Base-by-base conservation (phyloP, 495 filamentous ascomycete genomes). In the Rostrohypoxylon terebratum region DNA sequence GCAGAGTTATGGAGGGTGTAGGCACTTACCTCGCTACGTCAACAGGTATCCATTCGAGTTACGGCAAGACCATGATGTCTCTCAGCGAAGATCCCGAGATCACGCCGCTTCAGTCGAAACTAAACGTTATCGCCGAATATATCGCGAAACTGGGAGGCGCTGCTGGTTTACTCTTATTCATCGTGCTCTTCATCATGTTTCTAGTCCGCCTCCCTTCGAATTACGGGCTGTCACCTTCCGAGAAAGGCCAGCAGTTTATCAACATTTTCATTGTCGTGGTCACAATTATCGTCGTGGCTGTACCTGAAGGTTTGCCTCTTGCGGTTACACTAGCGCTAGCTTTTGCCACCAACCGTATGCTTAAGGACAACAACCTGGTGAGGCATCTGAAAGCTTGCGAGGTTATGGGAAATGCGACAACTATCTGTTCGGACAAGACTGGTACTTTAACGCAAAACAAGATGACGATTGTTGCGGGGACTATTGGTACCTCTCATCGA, bases 371-470 rank as follows among this genome's bases (percentile, higher is more conserved):
- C 81, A 98, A 98, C 70, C 80, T 98, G 54, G 95, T 98, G 57
- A 92, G 95, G 28, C 87, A 95, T 62, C 84, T 98, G 42, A 90
- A 93, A 73, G 94, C 95, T 48, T 98, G 95, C 79, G 95, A 98
- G 79, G 96, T 95, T n/a, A 98, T 98, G 95, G 95, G 95, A 21
- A 97, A 97, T 79, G 95, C 95, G 4, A 97, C 94, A 0, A 95
- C 93, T 1, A 93, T 98, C 54, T 98, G 95, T 81, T 97, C 94
- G 2, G 95, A 98, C 82, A 98, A 98, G 79, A 98, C 95, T 0
- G 95, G 95, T 62, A 98, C 95, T 2, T 83, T 98, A n/a, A 96
- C 93, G 0, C 90, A 94, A 78, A 97, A 97, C 75, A 93, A 93
- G 82, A 97, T 97, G 94, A 90, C 88, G 36, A 91, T 94, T 8